Evolutionary conservation across 2,329 filamentous ascomycete genomes (phyloP).

Genomic region (Podosphaera leucotricha): DNA sequence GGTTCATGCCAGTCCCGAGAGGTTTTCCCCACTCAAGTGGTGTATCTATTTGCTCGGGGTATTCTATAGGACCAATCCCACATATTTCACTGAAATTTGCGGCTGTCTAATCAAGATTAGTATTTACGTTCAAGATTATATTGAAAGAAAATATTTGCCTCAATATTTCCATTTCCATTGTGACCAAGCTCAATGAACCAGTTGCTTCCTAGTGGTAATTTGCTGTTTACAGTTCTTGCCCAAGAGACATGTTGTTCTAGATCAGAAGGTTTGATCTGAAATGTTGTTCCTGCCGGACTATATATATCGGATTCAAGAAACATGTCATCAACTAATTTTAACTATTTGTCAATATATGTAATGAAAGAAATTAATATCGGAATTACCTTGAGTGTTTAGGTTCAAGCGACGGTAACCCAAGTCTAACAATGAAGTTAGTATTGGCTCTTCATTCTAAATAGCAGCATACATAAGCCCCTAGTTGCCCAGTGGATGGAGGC

Average conservation of each 20-base stretch:
- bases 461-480: conserved; percentile 22
- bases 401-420: conserved; percentile 11
- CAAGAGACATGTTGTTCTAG: conserved; percentile 23
- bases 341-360: conserved; percentile 5
- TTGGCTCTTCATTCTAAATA: background rate
- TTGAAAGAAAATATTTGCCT: conserved; percentile 7
- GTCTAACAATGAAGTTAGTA: conserved; percentile 5
- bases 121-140: background rate
- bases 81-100: conserved; percentile 8
- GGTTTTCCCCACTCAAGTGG: conserved; percentile 23
- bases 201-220: conserved; percentile 25
- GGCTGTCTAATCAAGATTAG: conserved; percentile 3
- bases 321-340: conserved; percentile 32
- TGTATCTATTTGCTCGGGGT: conserved; percentile 22
- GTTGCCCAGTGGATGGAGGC: conserved; percentile 39
- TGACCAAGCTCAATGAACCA: conserved; percentile 30
- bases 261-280: conserved; percentile 25
- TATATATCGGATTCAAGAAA: conserved; percentile 29
- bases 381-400: conserved; percentile 10
- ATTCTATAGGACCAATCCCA: conserved; percentile 19
- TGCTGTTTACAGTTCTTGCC: conserved; percentile 20
- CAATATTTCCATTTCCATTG: conserved; percentile 30
- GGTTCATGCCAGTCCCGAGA: conserved; percentile 23
- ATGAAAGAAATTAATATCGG: background rate
- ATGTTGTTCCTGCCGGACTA: conserved; percentile 22